A percentile compares a stretch with the other conserved stretches of the same genome.
These are phyloP conservation scores for Termitomyces sp. DNA, from an alignment of 768 basidiomycete species.

Conservation along the genomic window DNA sequence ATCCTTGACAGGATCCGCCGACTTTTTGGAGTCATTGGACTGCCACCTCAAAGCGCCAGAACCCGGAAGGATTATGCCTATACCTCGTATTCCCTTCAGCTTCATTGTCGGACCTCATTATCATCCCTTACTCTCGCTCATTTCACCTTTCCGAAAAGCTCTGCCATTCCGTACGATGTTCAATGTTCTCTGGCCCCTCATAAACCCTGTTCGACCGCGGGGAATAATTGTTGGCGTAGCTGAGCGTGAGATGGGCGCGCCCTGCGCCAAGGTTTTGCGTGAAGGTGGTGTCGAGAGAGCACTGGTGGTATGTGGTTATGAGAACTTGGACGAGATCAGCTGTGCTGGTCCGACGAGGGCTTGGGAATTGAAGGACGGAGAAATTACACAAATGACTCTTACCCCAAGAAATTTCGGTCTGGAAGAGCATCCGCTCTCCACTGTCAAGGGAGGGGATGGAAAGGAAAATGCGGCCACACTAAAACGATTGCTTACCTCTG, in stretches of 20 bases:
- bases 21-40: constrained; percentile 79
- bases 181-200: constrained; percentile 90
- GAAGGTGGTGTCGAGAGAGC: constrained; percentile 78
- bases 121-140: constrained; percentile 76
- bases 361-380: constrained; percentile 74
- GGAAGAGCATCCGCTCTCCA: constrained; percentile 54
- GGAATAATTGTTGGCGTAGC: constrained; percentile 94
- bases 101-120: constrained; percentile 95
- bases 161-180: constrained; percentile 96
- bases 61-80: constrained; percentile 46
- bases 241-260: constrained; percentile 68
- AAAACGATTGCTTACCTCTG: constrained; percentile 53
- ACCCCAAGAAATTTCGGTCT: constrained; percentile 79
- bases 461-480: constrained; percentile 78
- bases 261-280: constrained; percentile 71
- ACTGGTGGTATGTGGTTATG: constrained; percentile 89
- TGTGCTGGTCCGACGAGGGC: constrained; percentile 85
- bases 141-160: constrained; percentile 79
- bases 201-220: constrained; percentile 82
- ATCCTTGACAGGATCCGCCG: constrained; percentile 93
- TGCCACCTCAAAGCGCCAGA: constrained; percentile 69
- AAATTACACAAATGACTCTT: constrained; percentile 56
- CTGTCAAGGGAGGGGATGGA: constrained; percentile 72
- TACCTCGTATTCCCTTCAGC: constrained; percentile 72
- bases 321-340: constrained; percentile 92